Conservation (phyloP, 169 alveolate species). For the Plasmodium gaboni region DNA sequence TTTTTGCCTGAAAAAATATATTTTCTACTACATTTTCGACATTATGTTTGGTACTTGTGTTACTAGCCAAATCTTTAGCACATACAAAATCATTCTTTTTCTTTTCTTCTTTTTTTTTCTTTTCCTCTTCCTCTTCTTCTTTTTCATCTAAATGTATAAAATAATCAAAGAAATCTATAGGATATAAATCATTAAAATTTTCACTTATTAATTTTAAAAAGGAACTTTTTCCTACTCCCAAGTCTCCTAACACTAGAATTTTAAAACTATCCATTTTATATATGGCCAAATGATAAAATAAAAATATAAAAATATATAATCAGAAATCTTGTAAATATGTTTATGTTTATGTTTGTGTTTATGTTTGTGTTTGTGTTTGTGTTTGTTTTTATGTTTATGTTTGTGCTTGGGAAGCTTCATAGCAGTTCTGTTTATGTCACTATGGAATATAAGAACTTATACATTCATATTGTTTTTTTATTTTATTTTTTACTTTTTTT, state of each 20-base stretch:
- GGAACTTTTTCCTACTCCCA: slow-evolving; percentile 75
- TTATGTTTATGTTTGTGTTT: no score
- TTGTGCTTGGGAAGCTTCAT: no score
- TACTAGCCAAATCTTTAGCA: slow-evolving; percentile 43
- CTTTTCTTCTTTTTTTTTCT: neutral
- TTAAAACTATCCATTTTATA: slow-evolving; percentile 44
- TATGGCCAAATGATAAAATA: no score
- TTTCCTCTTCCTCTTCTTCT: slow-evolving; percentile 10
- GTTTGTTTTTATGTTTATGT: no score
- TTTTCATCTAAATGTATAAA: slow-evolving; percentile 34
- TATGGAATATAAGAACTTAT: no score
- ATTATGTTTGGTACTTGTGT: slow-evolving; percentile 28
- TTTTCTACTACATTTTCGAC: slow-evolving; percentile 44
- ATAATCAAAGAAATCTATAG: slow-evolving; percentile 58
- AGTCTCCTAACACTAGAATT: slow-evolving; percentile 63
- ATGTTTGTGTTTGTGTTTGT: no score
- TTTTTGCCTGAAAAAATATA: slow-evolving; percentile 69
- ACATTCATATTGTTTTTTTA: no score
- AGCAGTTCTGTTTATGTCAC: no score
- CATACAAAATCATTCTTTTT: slow-evolving; percentile 11
- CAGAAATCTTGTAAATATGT: no score
- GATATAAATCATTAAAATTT: slow-evolving; percentile 43
- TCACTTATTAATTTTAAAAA: slow-evolving; percentile 55
- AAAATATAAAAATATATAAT: no score
- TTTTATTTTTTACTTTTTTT: no score